Percentiles rank a stretch among this genome's conserved stretches.
These are phyloP conservation scores for Dissophora ornata DNA, from an alignment of 192 early-diverging fungal genomes.

Conservation along the genomic window DNA sequence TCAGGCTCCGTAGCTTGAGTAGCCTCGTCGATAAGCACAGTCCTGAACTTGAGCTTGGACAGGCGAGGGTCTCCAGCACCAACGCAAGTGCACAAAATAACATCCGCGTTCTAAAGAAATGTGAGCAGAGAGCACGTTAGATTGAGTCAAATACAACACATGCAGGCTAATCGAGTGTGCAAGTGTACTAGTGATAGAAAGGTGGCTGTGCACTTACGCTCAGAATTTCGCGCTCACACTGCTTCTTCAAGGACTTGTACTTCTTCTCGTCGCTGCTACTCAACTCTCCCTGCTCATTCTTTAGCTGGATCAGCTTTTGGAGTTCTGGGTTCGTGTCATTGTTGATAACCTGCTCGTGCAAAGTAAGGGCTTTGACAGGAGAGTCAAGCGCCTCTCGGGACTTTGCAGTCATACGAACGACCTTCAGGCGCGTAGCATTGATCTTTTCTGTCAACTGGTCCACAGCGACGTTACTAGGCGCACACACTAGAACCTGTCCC, in stretches of 20 bases:
- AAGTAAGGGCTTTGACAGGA: constrained; percentile 91
- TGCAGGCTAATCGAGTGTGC: background rate
- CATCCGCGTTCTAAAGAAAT: constrained; percentile 81
- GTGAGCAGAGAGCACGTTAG: background rate
- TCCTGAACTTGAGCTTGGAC: constrained; percentile 87
- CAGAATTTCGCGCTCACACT: constrained; percentile 93
- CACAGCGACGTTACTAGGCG: constrained; percentile 99
- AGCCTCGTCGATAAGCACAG: constrained; percentile 97
- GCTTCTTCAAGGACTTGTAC: constrained; percentile 84
- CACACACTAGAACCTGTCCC: constrained; percentile 96
- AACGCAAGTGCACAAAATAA: constrained; percentile 97
- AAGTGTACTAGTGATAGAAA: too few species aligned
- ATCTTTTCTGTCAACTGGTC: constrained; percentile 99
- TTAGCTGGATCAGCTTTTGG: constrained; percentile 90
- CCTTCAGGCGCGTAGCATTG: constrained; percentile 92
- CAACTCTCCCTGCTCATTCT: constrained; percentile 91
- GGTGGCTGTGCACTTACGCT: constrained; percentile 54
- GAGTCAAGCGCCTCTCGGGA: constrained; percentile 95
- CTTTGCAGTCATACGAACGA: constrained; percentile 94
- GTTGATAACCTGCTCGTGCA: constrained; percentile 97
- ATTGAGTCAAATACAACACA: background rate
- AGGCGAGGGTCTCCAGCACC: constrained; percentile 97
- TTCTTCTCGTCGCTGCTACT: constrained; percentile 87
- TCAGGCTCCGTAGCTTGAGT: constrained; percentile 98
- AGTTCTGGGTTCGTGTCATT: constrained; percentile 95